phyloP scores from a whole-genome alignment of 2,329 filamentous ascomycete species.

The Pseudogymnoascus sp. region DNA sequence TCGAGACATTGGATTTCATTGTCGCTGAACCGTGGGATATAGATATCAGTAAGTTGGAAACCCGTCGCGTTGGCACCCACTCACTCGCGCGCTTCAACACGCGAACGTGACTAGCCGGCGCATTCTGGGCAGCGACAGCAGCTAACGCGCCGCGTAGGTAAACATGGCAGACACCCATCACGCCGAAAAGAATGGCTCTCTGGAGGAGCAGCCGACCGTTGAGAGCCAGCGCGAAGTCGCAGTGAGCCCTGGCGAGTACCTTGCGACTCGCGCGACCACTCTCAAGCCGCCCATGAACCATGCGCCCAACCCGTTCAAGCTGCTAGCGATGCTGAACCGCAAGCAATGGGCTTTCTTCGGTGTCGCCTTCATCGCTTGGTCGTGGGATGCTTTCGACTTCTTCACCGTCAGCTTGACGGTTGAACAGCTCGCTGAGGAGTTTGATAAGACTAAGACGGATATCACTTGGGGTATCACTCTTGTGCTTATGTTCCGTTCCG shows the following conservation, averaged over 20 bases:
- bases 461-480: conserved; percentile 70
- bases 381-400: conserved; percentile 76
- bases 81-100: background rate
- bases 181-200: background rate
- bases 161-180: background rate
- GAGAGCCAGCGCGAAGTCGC: background rate
- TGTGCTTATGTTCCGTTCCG: conserved; percentile 63
- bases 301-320: conserved; percentile 61
- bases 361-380: conserved; percentile 69
- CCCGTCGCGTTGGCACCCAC: background rate
- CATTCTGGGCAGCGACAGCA: background rate
- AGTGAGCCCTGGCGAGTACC: conserved; percentile 33
- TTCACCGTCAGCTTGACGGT: conserved; percentile 74
- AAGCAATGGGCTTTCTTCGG: conserved; percentile 69
- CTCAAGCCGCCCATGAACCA: conserved; percentile 53
- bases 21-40: background rate
- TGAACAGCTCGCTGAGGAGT: conserved; percentile 56
- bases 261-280: conserved; percentile 43
- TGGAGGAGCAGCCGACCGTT: background rate
- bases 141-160: background rate
- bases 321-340: conserved; percentile 54
- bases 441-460: conserved; percentile 50
- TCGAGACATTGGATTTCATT: background rate
- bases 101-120: background rate
- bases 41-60: background rate